Evolutionary conservation across 2,329 filamentous ascomycete genomes (phyloP).

Genomic region (Amphichorda felina): DNA sequence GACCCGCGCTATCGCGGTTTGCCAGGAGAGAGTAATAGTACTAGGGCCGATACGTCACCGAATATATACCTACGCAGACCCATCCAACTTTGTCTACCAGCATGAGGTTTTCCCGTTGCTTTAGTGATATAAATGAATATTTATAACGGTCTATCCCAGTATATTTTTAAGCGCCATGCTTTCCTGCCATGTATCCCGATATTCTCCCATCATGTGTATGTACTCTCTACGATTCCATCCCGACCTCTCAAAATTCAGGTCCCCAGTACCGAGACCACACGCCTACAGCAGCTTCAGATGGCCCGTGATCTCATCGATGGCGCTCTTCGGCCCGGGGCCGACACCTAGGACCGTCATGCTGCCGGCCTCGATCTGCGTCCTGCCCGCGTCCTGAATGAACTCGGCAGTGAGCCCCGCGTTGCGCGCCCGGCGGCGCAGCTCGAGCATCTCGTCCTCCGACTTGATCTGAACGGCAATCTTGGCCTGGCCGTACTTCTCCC

Average conservation of each 20-base stretch:
- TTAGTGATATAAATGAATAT: not conserved
- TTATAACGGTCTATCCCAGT: not conserved
- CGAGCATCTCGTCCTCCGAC: slow-evolving; percentile 70
- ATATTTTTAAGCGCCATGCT: slow-evolving; percentile 1
- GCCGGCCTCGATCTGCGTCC: slow-evolving; percentile 90
- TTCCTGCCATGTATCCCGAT: not conserved
- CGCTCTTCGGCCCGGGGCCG: slow-evolving; percentile 68
- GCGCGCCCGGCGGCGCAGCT: slow-evolving; percentile 64
- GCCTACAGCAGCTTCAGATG: slow-evolving; percentile 66
- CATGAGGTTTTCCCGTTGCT: not conserved
- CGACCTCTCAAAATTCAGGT: no score
- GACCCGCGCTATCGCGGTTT: slow-evolving; percentile 79
- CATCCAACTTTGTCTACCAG: not conserved
- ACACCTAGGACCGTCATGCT: slow-evolving; percentile 87
- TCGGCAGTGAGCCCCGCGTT: slow-evolving; percentile 78
- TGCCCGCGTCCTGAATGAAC: slow-evolving; percentile 87
- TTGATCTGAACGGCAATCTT: slow-evolving; percentile 90
- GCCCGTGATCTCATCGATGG: slow-evolving; percentile 79
- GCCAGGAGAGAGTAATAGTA: slow-evolving; percentile 49
- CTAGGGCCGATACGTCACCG: no score
- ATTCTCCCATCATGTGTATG: not conserved
- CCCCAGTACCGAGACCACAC: no score
- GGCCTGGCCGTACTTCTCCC: slow-evolving; percentile 79
- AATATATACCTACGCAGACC: not conserved
- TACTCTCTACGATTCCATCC: not conserved